A percentile compares a stretch with the other conserved stretches of the same genome.
Conservation (phyloP, 768 basidiomycete genomes). For the Panaeolus papilionaceus region DNA sequence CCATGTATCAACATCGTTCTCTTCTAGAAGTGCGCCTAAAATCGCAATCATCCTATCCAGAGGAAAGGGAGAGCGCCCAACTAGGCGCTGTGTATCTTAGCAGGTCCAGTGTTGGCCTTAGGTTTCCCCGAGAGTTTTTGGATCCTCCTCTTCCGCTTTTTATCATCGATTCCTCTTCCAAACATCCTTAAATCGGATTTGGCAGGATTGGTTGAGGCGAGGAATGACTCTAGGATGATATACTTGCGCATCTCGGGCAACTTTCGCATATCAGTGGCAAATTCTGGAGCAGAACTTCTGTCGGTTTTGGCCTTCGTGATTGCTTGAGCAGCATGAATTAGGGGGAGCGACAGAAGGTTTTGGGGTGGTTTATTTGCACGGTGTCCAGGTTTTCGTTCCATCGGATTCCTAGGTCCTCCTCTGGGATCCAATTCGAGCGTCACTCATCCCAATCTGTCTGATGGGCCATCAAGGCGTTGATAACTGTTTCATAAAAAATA, state of each 20-base stretch:
- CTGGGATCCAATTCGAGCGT: conserved; percentile 61
- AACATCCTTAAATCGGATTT: conserved; percentile 86
- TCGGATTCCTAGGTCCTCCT: conserved; percentile 37
- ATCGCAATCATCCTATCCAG: conserved; percentile 84
- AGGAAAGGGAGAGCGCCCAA: conserved; percentile 81
- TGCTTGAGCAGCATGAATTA: conserved; percentile 24
- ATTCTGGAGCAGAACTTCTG: conserved; percentile 4
- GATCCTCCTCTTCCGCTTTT: conserved; percentile 57
- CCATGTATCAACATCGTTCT: conserved; percentile 64
- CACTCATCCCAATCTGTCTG: conserved; percentile 61
- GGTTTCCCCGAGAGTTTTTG: conserved; percentile 40
- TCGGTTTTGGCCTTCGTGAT: conserved; percentile 14
- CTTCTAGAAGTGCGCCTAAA: conserved; percentile 77
- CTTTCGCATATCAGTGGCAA: conserved; percentile 34
- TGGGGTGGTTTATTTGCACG: conserved; percentile 51
- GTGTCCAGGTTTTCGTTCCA: conserved; percentile 71
- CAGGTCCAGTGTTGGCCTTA: conserved; percentile 43
- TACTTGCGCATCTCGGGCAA: conserved; percentile 77
- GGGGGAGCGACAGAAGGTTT: conserved; percentile 43
- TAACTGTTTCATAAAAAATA: conserved; percentile 67
- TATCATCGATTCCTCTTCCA: conserved; percentile 73
- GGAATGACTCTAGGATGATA: conserved; percentile 75
- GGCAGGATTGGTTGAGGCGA: conserved; percentile 92
- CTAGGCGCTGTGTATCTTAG: conserved; percentile 76
- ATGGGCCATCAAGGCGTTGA: conserved; percentile 67